Percentiles rank a stretch among this genome's conserved stretches.
Evolutionary conservation across 2,329 filamentous ascomycete genomes (phyloP).

Genomic region (Cytospora piceicola): DNA sequence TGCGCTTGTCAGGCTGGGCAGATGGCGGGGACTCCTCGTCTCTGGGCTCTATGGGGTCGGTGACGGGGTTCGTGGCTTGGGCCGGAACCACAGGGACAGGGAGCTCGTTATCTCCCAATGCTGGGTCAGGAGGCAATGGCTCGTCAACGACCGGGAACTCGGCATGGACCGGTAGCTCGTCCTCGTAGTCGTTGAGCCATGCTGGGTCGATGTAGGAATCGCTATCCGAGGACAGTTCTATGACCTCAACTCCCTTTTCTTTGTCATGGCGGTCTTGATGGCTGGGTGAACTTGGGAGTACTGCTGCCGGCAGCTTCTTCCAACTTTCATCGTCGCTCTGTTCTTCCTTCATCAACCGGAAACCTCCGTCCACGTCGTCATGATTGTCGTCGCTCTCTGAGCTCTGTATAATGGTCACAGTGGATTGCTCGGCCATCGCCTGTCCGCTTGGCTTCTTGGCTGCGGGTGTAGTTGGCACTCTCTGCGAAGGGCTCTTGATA

Average conservation of each 20-base stretch:
- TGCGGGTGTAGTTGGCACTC: neutral
- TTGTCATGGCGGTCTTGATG: neutral
- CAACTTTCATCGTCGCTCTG: neutral
- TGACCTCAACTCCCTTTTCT: neutral
- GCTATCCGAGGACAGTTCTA: slow-evolving; percentile 10
- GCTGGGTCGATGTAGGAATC: slow-evolving; percentile 2
- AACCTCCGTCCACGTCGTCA: neutral
- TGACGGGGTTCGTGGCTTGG: neutral
- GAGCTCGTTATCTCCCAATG: neutral
- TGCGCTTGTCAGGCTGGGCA: slow-evolving; percentile 23
- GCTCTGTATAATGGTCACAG: neutral
- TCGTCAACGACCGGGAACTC: neutral
- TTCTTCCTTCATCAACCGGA: neutral
- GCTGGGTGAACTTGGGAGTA: neutral
- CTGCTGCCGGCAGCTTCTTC: neutral
- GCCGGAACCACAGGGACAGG: neutral
- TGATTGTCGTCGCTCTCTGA: slow-evolving; percentile 5
- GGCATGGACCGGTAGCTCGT: neutral
- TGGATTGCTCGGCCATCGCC: neutral
- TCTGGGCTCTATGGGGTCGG: slow-evolving; percentile 2
- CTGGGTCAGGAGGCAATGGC: neutral
- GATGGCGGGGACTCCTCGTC: slow-evolving; percentile 14
- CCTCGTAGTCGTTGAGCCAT: slow-evolving; percentile 1
- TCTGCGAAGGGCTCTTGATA: neutral
- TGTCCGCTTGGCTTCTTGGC: neutral